These are phyloP conservation scores for Kurtzmaniella quercitrusa DNA, from an alignment of 1,139 yeast species.

Conservation along the genomic window DNA sequence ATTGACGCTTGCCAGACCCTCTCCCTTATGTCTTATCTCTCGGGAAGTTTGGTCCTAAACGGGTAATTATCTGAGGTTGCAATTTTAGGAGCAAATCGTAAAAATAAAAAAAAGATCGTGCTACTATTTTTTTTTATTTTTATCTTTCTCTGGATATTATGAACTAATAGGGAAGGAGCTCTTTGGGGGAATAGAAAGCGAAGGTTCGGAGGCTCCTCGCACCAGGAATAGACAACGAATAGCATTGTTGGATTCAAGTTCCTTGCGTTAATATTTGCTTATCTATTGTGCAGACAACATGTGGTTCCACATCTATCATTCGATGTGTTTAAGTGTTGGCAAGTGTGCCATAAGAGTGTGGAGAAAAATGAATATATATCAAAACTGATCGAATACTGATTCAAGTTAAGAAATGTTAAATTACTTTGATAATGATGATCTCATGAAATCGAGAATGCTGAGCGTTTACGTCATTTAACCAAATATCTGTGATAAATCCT, in stretches of 20 bases:
- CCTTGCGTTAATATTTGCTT: background rate
- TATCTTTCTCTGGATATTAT: background rate
- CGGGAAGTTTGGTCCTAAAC: slow-evolving; percentile 8
- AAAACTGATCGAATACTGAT: too few relatives aligned
- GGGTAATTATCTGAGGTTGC: slow-evolving; percentile 4
- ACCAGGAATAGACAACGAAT: background rate
- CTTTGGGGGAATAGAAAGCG: background rate
- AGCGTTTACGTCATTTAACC: too few relatives aligned
- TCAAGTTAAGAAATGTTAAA: too few relatives aligned
- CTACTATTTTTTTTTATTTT: too few relatives aligned
- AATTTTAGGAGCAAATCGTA: background rate
- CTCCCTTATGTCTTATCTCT: slow-evolving; percentile 5
- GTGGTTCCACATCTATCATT: too few relatives aligned
- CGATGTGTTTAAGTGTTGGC: too few relatives aligned
- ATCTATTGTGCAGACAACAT: background rate
- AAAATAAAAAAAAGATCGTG: background rate
- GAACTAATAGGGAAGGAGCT: background rate
- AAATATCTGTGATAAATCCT: too few relatives aligned
- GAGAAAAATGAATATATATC: too few relatives aligned
- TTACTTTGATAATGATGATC: too few relatives aligned
- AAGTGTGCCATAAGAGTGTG: too few relatives aligned
- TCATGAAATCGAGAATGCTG: too few relatives aligned
- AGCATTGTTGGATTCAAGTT: background rate
- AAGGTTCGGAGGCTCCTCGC: background rate
- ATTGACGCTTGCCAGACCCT: background rate